Evolutionary conservation across 2,329 filamentous ascomycete species (phyloP), one percentile per base, ranked within the genome.

Genomic region (Ceratocystis diversiconidia): DNA sequence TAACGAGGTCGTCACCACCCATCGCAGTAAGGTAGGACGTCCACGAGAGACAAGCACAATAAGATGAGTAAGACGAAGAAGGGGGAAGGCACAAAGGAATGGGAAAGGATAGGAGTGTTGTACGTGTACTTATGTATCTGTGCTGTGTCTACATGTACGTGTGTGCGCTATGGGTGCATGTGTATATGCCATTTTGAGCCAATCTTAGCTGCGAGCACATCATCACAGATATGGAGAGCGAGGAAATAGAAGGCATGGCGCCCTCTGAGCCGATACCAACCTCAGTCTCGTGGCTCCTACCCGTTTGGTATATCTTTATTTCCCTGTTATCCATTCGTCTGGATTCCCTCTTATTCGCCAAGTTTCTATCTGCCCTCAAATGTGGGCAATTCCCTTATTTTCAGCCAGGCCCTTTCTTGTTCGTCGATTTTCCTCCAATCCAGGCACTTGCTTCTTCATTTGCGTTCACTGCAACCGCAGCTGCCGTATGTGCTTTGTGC

Each of bases 101-200:
- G n/a, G 48, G 19, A 10, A 22, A 22, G 10, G 48, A 25, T 10
- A 22, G 48, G n/a, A 22, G n/a, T 50, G 48, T 25, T 52, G 22
- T 52, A 52, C 22, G 48, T 25, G 48, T 52, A 28, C n/a, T 8
- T 25, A 22, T 25, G 48, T 50, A 22, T 50, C 3, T 19, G n/a
- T 50, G 48, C 22, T 15, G 12, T 41, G 36, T 41, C 8, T 41
- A 41, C 10, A 25, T 52, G 46, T 50, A 17, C 15, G 5, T 19
- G 19, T 25, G 46, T 50, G 46, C 17, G 10, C 8, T 7, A 19
- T 36, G 15, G 17, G 19, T 55, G 19, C 19, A 28, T 28, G 50
- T 59, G 55, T 8, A 59, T n/a, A 10, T 59, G 55, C 55, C 55
- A 59, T 59, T 59, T 59, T 59, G 28, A 32, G 55, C 55, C 55